Conservation (phyloP, 2,329 filamentous ascomycete genomes). For the Colletotrichum chlorophyti region DNA sequence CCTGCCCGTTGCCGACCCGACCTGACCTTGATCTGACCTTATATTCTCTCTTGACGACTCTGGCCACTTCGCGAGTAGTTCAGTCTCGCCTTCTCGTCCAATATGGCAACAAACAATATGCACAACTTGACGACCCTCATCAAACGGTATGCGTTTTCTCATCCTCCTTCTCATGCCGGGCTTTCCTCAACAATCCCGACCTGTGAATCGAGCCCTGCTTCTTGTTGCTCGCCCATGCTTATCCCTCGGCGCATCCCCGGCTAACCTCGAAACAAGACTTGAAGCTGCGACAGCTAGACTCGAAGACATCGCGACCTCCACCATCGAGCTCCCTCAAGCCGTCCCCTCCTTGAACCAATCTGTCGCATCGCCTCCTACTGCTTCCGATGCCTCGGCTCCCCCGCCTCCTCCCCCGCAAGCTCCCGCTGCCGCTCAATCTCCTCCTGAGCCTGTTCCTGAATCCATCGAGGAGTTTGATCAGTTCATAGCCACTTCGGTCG, state of each 20-base stretch:
- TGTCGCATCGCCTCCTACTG: slow-evolving; percentile 39
- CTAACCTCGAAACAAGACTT: slow-evolving; percentile 72
- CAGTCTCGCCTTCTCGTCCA: slow-evolving; percentile 26
- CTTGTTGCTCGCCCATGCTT: background rate
- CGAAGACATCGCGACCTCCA: slow-evolving; percentile 91
- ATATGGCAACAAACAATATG: slow-evolving; percentile 84
- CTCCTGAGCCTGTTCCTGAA: slow-evolving; percentile 69
- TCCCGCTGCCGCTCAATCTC: slow-evolving; percentile 49
- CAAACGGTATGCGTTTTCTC: slow-evolving; percentile 77
- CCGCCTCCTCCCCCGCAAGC: slow-evolving; percentile 41
- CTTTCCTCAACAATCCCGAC: background rate
- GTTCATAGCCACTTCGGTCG: slow-evolving; percentile 76
- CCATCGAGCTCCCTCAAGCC: slow-evolving; percentile 64
- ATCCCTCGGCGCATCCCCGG: slow-evolving; percentile 23
- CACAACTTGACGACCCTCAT: slow-evolving; percentile 96
- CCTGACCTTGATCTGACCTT: no score
- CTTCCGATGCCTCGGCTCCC: slow-evolving; percentile 39
- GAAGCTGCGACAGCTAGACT: slow-evolving; percentile 96
- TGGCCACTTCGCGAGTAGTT: background rate
- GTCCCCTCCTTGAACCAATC: slow-evolving; percentile 52
- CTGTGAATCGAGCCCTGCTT: background rate
- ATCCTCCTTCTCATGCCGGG: no score
- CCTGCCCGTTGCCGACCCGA: background rate
- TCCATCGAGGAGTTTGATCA: slow-evolving; percentile 88
- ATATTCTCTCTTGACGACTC: background rate